phyloP scores from a whole-genome alignment of 2,329 filamentous ascomycete genomes.

The Periconia macrospinosa region DNA sequence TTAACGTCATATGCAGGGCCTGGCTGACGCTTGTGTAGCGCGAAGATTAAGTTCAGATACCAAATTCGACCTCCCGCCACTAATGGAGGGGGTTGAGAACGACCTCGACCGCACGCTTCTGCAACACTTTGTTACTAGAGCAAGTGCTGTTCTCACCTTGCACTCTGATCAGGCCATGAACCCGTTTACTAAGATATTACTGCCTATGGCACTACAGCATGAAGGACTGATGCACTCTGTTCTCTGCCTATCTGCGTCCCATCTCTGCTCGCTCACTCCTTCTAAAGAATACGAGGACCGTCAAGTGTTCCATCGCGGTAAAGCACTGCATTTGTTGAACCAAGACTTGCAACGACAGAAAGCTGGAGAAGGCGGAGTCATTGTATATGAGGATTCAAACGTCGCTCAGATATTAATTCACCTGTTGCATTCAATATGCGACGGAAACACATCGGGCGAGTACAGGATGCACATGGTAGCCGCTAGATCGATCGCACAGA shows the following conservation, averaged over 20 bases:
- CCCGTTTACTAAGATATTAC: slow-evolving; percentile 80
- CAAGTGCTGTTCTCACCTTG: slow-evolving; percentile 80
- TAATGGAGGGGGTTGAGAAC: slow-evolving; percentile 82
- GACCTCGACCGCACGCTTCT: slow-evolving; percentile 78
- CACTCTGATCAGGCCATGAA: slow-evolving; percentile 75
- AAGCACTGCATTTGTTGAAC: slow-evolving; percentile 54
- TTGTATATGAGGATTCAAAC: slow-evolving; percentile 57
- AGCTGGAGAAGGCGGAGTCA: slow-evolving; percentile 39
- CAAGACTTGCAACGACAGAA: slow-evolving; percentile 44
- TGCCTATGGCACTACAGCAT: slow-evolving; percentile 79
- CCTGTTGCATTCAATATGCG: slow-evolving; percentile 63
- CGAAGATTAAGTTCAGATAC: slow-evolving; percentile 37
- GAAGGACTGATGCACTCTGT: slow-evolving; percentile 88
- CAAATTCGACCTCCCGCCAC: slow-evolving; percentile 55
- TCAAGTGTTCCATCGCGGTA: slow-evolving; percentile 45
- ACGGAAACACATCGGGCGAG: slow-evolving; percentile 65
- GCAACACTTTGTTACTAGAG: slow-evolving; percentile 77
- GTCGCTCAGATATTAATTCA: slow-evolving; percentile 63
- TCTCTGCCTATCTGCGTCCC: slow-evolving; percentile 78
- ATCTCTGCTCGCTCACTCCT: slow-evolving; percentile 59
- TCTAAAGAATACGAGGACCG: slow-evolving; percentile 56
- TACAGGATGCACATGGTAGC: slow-evolving; percentile 79
- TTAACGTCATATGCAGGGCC: neutral
- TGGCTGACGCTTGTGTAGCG: slow-evolving; percentile 28
- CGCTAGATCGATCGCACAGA: slow-evolving; percentile 70